Evolutionary conservation across 2,329 filamentous ascomycete species (phyloP), one percentile per base, ranked within the genome.

Genomic region (Xylariomycetidae sp.): DNA sequence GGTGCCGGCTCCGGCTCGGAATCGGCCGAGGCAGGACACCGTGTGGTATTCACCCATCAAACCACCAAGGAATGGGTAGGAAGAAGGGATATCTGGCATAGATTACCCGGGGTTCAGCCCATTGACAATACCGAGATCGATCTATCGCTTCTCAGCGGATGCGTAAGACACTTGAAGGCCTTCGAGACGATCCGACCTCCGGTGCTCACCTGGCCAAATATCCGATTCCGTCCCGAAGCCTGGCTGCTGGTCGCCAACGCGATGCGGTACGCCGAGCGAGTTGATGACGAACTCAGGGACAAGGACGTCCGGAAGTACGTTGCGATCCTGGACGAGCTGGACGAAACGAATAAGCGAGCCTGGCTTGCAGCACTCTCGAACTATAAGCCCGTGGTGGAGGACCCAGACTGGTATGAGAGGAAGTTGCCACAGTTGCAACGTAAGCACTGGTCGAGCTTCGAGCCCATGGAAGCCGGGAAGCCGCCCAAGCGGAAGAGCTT

Each of bases 391-490:
- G 40, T 57, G 1, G 52, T 53, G 25, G 53, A 57, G 29, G 53
- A 57, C 29, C 50, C 52, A 3, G 46, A 56, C 24, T 57, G 53
- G 53, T 50, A 47, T 31, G 49, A 57, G 2, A 35, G 35, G 6
- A 47, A 52, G 24, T 48, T 54, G 1, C 52, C 52, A 4, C 41
- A 25, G 3, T 43, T 53, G 13, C 42, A 50, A 15, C 39, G 39
- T 19, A 51, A 47, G 29, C 53, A 56, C 31, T 57, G 54, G 54
- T 42, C 53, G 6, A 47, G 45, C 30, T 56, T 46, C 30, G 54
- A 57, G 37, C 54, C 54, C 15, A 57, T 57, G 54, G 54, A 53
- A 29, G 44, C 51, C 2, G 53, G 54, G 15, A 55, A 54, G 35
- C 45, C 54, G 10, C 53, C 54, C 3, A 55, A 54, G 34, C 50